These are phyloP conservation scores for Andrographis paniculata DNA, from an alignment of 305 asterid species.

Conservation along the genomic window DNA sequence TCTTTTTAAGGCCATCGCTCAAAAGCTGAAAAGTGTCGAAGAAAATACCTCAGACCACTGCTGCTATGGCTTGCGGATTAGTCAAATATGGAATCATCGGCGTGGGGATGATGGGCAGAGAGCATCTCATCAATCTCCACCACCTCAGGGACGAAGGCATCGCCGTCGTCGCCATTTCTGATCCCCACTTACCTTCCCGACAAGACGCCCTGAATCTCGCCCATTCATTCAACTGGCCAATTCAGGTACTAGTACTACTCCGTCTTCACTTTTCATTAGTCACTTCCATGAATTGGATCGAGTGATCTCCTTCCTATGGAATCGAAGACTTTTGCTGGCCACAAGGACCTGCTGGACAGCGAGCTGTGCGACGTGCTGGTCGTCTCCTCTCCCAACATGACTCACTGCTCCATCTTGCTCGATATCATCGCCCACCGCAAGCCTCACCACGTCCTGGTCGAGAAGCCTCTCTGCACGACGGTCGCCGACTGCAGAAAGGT, in stretches of 20 bases:
- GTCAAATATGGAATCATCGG: conserved; percentile 83
- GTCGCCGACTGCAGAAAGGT: conserved; percentile 77
- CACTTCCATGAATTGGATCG: too few species aligned
- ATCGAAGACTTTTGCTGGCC: conserved; percentile 58
- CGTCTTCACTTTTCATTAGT: not conserved
- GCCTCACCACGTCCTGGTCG: conserved; percentile 87
- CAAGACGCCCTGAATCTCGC: conserved; percentile 45
- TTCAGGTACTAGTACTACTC: conserved; percentile 37
- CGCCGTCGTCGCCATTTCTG: conserved; percentile 81
- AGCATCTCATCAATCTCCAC: conserved; percentile 71
- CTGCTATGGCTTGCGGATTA: not conserved
- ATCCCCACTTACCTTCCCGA: conserved; percentile 82
- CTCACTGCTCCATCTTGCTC: conserved; percentile 83
- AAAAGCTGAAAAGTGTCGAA: not conserved
- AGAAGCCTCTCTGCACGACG: conserved; percentile 93
- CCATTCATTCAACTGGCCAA: conserved; percentile 45
- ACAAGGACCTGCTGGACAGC: conserved; percentile 62
- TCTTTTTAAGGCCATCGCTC: too few species aligned
- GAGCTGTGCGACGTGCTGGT: conserved; percentile 75
- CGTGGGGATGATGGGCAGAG: conserved; percentile 99
- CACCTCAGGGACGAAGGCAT: conserved; percentile 61
- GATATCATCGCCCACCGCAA: conserved; percentile 60
- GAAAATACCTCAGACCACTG: not conserved
- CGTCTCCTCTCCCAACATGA: conserved; percentile 88
- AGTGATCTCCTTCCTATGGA: too few species aligned